Evolutionary conservation across 495 filamentous ascomycete species (phyloP).

Genomic region (Hypoxylon subgilvum): DNA sequence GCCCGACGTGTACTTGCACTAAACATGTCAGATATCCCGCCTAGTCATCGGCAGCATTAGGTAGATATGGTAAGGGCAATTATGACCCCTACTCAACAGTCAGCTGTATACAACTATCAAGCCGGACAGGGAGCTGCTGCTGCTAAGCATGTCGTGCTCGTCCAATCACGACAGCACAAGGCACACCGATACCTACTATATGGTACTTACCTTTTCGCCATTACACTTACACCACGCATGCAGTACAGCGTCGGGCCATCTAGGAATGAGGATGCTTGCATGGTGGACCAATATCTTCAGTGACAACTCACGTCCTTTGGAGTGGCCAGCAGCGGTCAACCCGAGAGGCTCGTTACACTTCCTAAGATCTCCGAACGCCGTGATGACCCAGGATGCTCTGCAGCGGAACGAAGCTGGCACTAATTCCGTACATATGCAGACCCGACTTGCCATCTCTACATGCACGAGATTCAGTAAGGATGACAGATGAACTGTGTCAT

Average conservation of each 20-base stretch:
- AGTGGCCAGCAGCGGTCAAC: conserved; percentile 16
- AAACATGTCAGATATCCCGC: conserved; percentile 24
- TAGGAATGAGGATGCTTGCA: conserved; percentile 20
- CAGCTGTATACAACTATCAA: conserved; percentile 12
- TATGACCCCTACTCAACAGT: conserved; percentile 11
- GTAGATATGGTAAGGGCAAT: not conserved
- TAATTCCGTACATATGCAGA: conserved; percentile 30
- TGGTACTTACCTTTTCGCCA: conserved; percentile 6
- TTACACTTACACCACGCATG: conserved; percentile 24
- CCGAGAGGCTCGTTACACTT: conserved; percentile 6
- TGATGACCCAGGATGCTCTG: conserved; percentile 20
- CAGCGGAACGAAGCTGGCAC: conserved; percentile 19
- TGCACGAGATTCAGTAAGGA: conserved; percentile 25
- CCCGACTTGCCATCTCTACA: conserved; percentile 20
- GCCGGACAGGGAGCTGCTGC: conserved; percentile 8
- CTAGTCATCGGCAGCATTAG: conserved; percentile 8
- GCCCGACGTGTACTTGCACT: conserved; percentile 30
- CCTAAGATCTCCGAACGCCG: conserved; percentile 36
- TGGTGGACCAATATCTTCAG: conserved; percentile 7
- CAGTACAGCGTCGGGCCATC: conserved; percentile 23
- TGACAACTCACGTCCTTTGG: conserved; percentile 5
- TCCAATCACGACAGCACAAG: conserved; percentile 23
- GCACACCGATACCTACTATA: conserved; percentile 16
- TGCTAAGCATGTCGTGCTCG: conserved; percentile 11
- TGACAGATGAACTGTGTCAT: conserved; percentile 31